Percentiles rank a stretch among this genome's conserved stretches.
Evolutionary conservation across 1,139 yeast species (phyloP).

Genomic region (Geotrichum armillariae): DNA sequence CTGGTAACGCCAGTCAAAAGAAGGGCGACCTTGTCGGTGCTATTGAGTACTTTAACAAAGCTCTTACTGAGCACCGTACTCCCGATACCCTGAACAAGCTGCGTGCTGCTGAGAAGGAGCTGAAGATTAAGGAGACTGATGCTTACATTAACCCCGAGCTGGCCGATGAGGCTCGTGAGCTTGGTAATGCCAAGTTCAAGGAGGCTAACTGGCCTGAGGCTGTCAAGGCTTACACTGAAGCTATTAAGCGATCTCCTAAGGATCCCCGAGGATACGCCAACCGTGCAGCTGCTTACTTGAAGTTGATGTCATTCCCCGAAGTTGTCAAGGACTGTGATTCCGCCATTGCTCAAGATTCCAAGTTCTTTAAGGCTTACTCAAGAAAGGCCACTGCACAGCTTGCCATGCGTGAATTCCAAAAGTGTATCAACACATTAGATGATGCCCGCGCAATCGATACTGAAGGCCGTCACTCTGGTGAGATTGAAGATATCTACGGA

Average conservation of each 20-base stretch:
- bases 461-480: slow-evolving; percentile 62
- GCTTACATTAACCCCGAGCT: slow-evolving; percentile 84
- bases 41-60: slow-evolving; percentile 77
- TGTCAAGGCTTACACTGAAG: slow-evolving; percentile 90
- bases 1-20: slow-evolving; percentile 81
- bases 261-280: slow-evolving; percentile 98
- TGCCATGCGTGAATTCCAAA: slow-evolving; percentile 84
- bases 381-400: slow-evolving; percentile 95
- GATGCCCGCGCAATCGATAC: slow-evolving; percentile 75
- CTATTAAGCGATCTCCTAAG: slow-evolving; percentile 92
- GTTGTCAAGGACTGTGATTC: slow-evolving; percentile 89
- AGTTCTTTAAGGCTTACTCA: slow-evolving; percentile 89
- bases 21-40: slow-evolving; percentile 72
- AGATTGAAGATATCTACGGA: slow-evolving; percentile 78
- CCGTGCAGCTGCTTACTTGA: slow-evolving; percentile 95
- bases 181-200: slow-evolving; percentile 87
- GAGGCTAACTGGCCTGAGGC: slow-evolving; percentile 97
- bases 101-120: slow-evolving; percentile 82
- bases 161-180: slow-evolving; percentile 92
- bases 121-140: slow-evolving; percentile 73
- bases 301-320: slow-evolving; percentile 95
- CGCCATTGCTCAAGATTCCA: slow-evolving; percentile 87
- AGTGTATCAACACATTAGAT: slow-evolving; percentile 79
- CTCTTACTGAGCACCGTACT: slow-evolving; percentile 95
- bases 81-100: slow-evolving; percentile 90